Evolutionary conservation across 1,284 basidiomycete species (phyloP).

Genomic region (Rhodotorula sp.): DNA sequence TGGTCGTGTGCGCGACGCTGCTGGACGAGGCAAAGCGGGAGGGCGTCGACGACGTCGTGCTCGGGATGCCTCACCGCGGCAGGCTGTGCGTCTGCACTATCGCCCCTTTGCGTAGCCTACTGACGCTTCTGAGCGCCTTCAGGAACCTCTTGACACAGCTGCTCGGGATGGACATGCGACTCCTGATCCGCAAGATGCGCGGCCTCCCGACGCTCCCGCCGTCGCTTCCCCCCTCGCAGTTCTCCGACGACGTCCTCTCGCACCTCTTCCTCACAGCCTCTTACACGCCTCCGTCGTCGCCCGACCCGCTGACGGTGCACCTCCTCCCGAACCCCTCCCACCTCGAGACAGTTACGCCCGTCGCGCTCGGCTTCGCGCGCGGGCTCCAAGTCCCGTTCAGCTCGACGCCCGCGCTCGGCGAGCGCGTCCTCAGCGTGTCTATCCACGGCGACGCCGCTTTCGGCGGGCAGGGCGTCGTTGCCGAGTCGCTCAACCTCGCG

Average conservation of each 20-base stretch:
- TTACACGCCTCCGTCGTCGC: conserved; percentile 1
- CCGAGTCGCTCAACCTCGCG: conserved; percentile 78
- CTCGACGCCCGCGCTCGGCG: conserved; percentile 62
- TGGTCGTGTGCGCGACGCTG: conserved; percentile 75
- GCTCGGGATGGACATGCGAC: conserved; percentile 64
- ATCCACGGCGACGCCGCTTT: conserved; percentile 89
- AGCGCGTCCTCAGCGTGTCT: conserved; percentile 82
- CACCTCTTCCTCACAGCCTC: conserved; percentile 63
- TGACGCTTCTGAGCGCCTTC: neutral
- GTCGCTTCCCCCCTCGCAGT: conserved; percentile 52
- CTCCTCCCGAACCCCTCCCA: conserved; percentile 86
- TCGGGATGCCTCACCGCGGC: conserved; percentile 66
- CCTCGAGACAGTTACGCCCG: conserved; percentile 81
- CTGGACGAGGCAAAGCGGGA: conserved; percentile 62
- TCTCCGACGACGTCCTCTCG: conserved; percentile 80
- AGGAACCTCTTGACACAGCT: conserved; percentile 76
- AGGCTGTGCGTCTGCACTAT: conserved; percentile 56
- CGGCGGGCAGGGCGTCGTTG: conserved; percentile 84
- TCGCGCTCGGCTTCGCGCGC: conserved; percentile 66
- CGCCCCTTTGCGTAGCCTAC: neutral
- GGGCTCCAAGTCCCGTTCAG: conserved; percentile 36
- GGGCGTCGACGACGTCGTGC: conserved; percentile 52
- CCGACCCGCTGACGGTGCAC: conserved; percentile 63
- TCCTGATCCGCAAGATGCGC: conserved; percentile 79
- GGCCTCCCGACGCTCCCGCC: conserved; percentile 57